These are phyloP conservation scores for Heterobasidion irregulare DNA, from an alignment of 1,284 basidiomycete genomes.

Conservation along the genomic window DNA sequence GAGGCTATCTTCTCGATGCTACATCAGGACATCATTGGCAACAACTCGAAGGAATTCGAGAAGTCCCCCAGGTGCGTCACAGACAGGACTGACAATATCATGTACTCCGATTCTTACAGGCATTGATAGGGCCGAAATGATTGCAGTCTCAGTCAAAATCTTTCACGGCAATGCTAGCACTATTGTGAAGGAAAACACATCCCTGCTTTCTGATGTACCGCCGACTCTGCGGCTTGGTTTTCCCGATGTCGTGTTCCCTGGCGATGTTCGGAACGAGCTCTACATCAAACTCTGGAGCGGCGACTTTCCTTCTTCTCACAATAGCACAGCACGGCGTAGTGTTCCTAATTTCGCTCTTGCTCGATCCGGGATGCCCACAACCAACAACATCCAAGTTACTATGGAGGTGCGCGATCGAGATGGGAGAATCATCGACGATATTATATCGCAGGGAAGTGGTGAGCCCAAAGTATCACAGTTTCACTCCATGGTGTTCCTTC, in stretches of 20 bases:
- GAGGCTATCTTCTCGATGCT: slow-evolving; percentile 88
- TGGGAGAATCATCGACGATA: slow-evolving; percentile 67
- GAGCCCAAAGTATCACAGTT: slow-evolving; percentile 77
- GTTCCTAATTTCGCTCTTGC: slow-evolving; percentile 55
- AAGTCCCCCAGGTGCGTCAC: slow-evolving; percentile 69
- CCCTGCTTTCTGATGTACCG: slow-evolving; percentile 77
- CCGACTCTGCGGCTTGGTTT: slow-evolving; percentile 89
- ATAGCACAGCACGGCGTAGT: slow-evolving; percentile 45
- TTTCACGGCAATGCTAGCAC: slow-evolving; percentile 78
- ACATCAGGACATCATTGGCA: slow-evolving; percentile 90
- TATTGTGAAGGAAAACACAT: slow-evolving; percentile 80
- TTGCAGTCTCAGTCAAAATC: slow-evolving; percentile 85
- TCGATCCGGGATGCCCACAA: slow-evolving; percentile 41
- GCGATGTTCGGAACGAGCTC: slow-evolving; percentile 86
- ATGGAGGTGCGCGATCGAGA: slow-evolving; percentile 79
- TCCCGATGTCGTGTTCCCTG: slow-evolving; percentile 93
- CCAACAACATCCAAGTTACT: slow-evolving; percentile 82
- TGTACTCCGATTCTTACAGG: background rate
- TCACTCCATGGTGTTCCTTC: slow-evolving; percentile 84
- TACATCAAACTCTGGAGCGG: slow-evolving; percentile 94
- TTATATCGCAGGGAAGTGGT: slow-evolving; percentile 80
- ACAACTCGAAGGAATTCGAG: slow-evolving; percentile 75
- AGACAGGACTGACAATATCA: background rate
- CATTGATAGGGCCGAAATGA: slow-evolving; percentile 62
- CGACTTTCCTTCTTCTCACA: slow-evolving; percentile 59